Evolutionary conservation across 441 rosid genomes (phyloP).

Genomic region (Adansonia gregorii): DNA sequence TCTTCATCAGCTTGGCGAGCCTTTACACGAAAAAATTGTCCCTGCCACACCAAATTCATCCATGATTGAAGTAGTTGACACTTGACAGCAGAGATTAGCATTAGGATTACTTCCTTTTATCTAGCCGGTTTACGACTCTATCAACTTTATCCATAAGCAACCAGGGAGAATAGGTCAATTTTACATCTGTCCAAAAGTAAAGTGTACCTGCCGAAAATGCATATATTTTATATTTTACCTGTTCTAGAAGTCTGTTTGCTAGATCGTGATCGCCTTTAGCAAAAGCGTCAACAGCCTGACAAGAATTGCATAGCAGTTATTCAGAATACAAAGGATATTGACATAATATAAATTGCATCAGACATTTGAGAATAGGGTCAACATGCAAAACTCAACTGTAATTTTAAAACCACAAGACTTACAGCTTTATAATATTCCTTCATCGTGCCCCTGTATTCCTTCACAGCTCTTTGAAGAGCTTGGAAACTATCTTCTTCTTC

Average conservation of each 20-base stretch:
- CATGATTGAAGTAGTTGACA: conserved; percentile 3
- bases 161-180: not conserved
- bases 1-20: conserved; percentile 62
- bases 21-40: conserved; percentile 44
- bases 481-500: conserved; percentile 52
- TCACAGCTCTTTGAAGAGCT: conserved; percentile 59
- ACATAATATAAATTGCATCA: not conserved
- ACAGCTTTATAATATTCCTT: conserved; percentile 61
- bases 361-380: not conserved
- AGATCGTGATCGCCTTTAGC: conserved; percentile 44
- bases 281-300: conserved; percentile 62
- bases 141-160: not conserved
- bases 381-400: not conserved
- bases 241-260: conserved; percentile 49
- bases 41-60: conserved; percentile 48
- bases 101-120: not conserved
- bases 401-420: conserved; percentile 25
- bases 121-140: not conserved
- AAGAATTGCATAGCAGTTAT: conserved; percentile 16
- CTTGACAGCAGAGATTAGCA: not conserved
- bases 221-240: conserved; percentile 39
- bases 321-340: not conserved
- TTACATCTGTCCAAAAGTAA: not conserved
- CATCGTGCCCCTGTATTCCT: conserved; percentile 55
- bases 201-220: not conserved